A percentile compares a stretch with the other conserved stretches of the same genome.
These are phyloP conservation scores for Eucalyptus microcorys DNA, from an alignment of 345 rosid genomes.

Conservation along the genomic window DNA sequence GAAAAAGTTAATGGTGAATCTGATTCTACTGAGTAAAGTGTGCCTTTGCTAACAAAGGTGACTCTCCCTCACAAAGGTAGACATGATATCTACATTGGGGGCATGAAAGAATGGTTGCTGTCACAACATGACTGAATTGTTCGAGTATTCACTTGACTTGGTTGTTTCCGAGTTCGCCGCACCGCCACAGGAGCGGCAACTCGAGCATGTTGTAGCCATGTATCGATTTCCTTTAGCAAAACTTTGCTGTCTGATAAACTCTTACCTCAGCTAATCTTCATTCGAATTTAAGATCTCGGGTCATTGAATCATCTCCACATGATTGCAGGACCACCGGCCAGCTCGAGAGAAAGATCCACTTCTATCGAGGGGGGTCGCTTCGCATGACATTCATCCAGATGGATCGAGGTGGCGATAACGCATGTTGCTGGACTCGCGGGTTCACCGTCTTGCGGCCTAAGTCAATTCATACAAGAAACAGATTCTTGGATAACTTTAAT, in stretches of 20 bases:
- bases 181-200: not conserved
- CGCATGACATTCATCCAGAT: not conserved
- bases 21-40: not conserved
- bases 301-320: not conserved
- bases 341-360: conserved; percentile 18
- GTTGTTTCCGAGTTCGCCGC: not conserved
- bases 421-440: not conserved
- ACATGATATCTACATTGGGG: not conserved
- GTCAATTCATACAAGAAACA: not conserved
- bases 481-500: not conserved
- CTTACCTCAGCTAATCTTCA: not conserved
- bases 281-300: not conserved
- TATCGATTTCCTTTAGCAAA: not conserved
- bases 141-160: not conserved
- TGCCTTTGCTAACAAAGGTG: not conserved
- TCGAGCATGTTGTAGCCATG: not conserved
- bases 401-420: conserved; percentile 20
- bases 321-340: conserved; percentile 34
- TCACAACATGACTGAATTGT: not conserved
- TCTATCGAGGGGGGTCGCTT: not conserved
- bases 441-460: not conserved
- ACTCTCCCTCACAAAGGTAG: not conserved
- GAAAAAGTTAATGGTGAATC: not conserved
- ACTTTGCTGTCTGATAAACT: not conserved
- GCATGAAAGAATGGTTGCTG: too few species aligned